Base-by-base conservation (phyloP, 2,329 filamentous ascomycete species). In the Trichophyton equinum region DNA sequence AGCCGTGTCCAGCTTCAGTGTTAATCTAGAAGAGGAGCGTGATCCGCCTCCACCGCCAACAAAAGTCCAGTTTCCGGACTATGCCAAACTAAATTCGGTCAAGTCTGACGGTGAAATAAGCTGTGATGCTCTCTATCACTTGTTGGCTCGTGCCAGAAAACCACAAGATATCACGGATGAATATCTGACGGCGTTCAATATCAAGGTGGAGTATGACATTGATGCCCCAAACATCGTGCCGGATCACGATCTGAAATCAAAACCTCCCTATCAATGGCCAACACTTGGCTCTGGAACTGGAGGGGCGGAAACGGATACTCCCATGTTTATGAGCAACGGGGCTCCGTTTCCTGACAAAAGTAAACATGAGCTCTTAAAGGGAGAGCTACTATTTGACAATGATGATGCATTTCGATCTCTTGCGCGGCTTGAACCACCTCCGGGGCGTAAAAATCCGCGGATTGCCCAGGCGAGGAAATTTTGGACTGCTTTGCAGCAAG, bases 401-500 rank as follows among this genome's bases (percentile, higher is more conserved):
- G 77, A 82, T 61, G 79, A 81, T 66, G 81, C 78, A 1, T 85
- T 82, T 66, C 75, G 79, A n/a, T 78, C 78, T 57, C 74, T 85
- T 59, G 75, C 76, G 40, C 76, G 81, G 9, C 74, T 79, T 57
- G 67, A 71, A 2, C 75, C 76, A 11, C 72, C 71, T 25, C 73
- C 76, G 30, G 51, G 76, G 3, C 74, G 74, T 13, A 70, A 75
- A 60, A 76, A 78, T 18, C 74, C 81, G 4, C 76, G 79, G 15
- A 66, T 85, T 51, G 77, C 79, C 0, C 79, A 84, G 64, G 78
- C 81, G 62, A 76, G 83, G 59, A 83, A 81, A 61, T 85, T 86
- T 69, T 86, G 80, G 78, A 76, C 78, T 58, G 79, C 77, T 1
- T 73, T 86, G 59, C 81, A 85, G 64, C 78, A 77, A 40, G 77